These are phyloP conservation scores for Thermothielavioides terrestris DNA, from an alignment of 495 filamentous ascomycete genomes.

Conservation along the genomic window DNA sequence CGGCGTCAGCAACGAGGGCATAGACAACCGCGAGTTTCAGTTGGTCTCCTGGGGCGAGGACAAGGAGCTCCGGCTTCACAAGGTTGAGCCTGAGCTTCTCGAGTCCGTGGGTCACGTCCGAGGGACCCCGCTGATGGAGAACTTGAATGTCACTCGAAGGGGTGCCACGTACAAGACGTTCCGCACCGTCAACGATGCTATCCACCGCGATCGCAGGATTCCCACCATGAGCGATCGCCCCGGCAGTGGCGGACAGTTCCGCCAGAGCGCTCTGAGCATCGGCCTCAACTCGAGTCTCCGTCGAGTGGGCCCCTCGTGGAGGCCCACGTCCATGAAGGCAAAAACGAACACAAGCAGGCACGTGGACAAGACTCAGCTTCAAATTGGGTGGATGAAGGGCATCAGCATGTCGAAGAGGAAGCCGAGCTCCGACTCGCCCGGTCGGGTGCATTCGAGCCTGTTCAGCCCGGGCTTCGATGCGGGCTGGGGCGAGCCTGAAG, in stretches of 20 bases:
- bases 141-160: slow-evolving; percentile 66
- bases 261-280: slow-evolving; percentile 37
- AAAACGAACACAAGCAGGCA: slow-evolving; percentile 48
- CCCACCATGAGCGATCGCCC: slow-evolving; percentile 45
- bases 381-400: slow-evolving; percentile 87
- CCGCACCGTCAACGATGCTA: slow-evolving; percentile 51
- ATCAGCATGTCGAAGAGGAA: slow-evolving; percentile 69
- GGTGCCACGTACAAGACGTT: slow-evolving; percentile 84
- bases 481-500: slow-evolving; percentile 69
- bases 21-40: slow-evolving; percentile 88
- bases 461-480: slow-evolving; percentile 37
- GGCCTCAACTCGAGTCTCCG: slow-evolving; percentile 37
- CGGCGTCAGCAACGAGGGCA: slow-evolving; percentile 51
- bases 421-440: slow-evolving; percentile 23
- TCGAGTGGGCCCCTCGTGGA: slow-evolving; percentile 33
- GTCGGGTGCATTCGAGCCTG: slow-evolving; percentile 34
- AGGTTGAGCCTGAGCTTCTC: slow-evolving; percentile 55
- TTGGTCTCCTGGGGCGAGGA: slow-evolving; percentile 90
- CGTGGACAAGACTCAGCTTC: slow-evolving; percentile 49
- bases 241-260: slow-evolving; percentile 29
- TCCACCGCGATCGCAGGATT: slow-evolving; percentile 32
- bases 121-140: slow-evolving; percentile 54
- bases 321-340: slow-evolving; percentile 55
- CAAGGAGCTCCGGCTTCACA: slow-evolving; percentile 70
- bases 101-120: slow-evolving; percentile 68